These are phyloP conservation scores for Clarireedia hainanense DNA, from an alignment of 2,329 filamentous ascomycete species.

Conservation along the genomic window DNA sequence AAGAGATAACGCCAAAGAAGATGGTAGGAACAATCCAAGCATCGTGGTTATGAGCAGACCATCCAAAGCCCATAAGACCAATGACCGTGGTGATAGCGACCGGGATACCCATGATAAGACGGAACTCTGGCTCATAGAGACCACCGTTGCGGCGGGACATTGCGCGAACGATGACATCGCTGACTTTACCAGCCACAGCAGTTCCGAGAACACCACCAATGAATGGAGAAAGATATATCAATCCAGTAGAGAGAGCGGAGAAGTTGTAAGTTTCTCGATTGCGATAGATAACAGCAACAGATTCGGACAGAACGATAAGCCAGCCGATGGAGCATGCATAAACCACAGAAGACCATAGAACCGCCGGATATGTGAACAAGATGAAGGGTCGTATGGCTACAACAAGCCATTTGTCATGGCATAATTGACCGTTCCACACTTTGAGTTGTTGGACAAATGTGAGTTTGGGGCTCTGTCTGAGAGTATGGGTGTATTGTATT, in stretches of 20 bases:
- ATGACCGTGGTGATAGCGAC: slow-evolving; percentile 71
- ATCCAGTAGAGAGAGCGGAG: slow-evolving; percentile 67
- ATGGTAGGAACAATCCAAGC: slow-evolving; percentile 86
- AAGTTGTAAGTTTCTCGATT: slow-evolving; percentile 68
- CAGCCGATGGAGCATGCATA: slow-evolving; percentile 88
- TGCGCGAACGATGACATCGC: slow-evolving; percentile 72
- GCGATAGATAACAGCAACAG: slow-evolving; percentile 73
- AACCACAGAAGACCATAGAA: slow-evolving; percentile 79
- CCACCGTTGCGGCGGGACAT: slow-evolving; percentile 86
- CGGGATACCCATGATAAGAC: slow-evolving; percentile 79
- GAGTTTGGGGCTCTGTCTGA: slow-evolving; percentile 58
- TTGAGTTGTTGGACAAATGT: slow-evolving; percentile 68
- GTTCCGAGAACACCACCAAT: slow-evolving; percentile 85
- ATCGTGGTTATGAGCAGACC: slow-evolving; percentile 69
- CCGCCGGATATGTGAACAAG: slow-evolving; percentile 77
- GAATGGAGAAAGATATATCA: slow-evolving; percentile 87
- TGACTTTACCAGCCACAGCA: slow-evolving; percentile 79
- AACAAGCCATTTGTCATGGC: slow-evolving; percentile 69
- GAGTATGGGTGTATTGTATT: slow-evolving; percentile 57
- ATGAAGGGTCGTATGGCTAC: slow-evolving; percentile 76
- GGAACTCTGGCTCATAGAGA: slow-evolving; percentile 90
- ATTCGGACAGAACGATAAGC: slow-evolving; percentile 91
- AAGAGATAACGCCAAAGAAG: slow-evolving; percentile 88
- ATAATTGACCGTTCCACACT: slow-evolving; percentile 71
- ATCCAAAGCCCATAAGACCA: slow-evolving; percentile 94